Evolutionary conservation across 352 stramenopile species (phyloP), one percentile per base, ranked within the genome.

Genomic region (Phytophthora quininea): DNA sequence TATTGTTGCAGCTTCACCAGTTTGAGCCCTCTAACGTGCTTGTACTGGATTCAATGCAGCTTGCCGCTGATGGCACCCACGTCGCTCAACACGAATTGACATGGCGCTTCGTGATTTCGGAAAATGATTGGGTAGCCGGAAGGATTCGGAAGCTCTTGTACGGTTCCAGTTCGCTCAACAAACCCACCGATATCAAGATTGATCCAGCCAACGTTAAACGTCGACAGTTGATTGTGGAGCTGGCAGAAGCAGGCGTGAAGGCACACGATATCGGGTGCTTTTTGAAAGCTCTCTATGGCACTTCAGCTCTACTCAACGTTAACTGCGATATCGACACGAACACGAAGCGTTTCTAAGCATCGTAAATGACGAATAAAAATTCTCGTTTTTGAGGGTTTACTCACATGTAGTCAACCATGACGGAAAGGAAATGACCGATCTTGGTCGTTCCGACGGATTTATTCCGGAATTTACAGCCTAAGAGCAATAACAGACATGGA

Each of bases 211-310:
- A 37, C 27, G 9, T 49, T 12, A 33, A 67, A 19, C 52, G 60
- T 62, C 51, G 45, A 45, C 42, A 29, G 45, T 51, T 50, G n/a
- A 58, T 58, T 40, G 5, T 65, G 38, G 33, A 65, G 40, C 30
- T 58, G 29, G 27, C 54, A 11, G 43, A 35, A 42, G n/a, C 37
- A 19, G 37, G 58, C 50, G 19, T 35, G 42, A 7, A 42, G 24
- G 37, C 19, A 24, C 19, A 24, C 19, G 19, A 24, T 24, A 24
- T 24, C 19, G 19, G 19, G 19, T 24, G 31, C 1, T 53, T 65
- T 38, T 27, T 65, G 11, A 37, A 0, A 6, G 37, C 52, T 32
- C 37, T 64, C 47, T 58, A 58, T 30, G 48, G 33, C 33, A 27
- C 51, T 12, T 24, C 10, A 8, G 24, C 11, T 10, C 35, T n/a